Evolutionary conservation across 1,139 yeast genomes (phyloP).

Genomic region (Lodderomyces parapsilosis): DNA sequence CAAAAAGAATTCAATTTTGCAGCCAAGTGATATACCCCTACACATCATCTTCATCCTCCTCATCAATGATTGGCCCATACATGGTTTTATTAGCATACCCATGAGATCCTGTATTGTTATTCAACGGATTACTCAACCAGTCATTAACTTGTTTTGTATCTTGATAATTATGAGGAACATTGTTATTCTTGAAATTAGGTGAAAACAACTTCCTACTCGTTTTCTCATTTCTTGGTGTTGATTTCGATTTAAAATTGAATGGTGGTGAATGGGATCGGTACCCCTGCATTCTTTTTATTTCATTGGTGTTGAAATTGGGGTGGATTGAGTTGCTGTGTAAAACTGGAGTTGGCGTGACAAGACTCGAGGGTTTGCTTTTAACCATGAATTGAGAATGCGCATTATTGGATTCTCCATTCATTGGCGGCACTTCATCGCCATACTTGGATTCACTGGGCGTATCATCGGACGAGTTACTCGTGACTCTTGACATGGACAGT

Average conservation of each 20-base stretch:
- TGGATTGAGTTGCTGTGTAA: not conserved
- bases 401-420: slow-evolving; percentile 6
- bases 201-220: slow-evolving; percentile 4
- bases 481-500: slow-evolving; percentile 32
- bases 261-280: slow-evolving; percentile 38
- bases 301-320: not conserved
- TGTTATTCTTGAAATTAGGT: slow-evolving; percentile 4
- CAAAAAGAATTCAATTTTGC: not conserved
- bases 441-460: slow-evolving; percentile 15
- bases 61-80: slow-evolving; percentile 26
- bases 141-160: slow-evolving; percentile 15
- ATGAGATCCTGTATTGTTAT: slow-evolving; percentile 1
- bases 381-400: not conserved
- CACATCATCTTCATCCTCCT: slow-evolving; percentile 26
- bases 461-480: slow-evolving; percentile 43
- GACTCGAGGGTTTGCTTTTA: not conserved
- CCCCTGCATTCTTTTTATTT: not conserved
- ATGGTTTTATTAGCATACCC: slow-evolving; percentile 12
- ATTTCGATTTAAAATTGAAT: slow-evolving; percentile 22
- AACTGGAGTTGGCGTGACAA: not conserved
- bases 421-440: slow-evolving; percentile 17
- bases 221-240: not conserved
- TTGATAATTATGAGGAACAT: slow-evolving; percentile 11
- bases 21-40: not conserved
- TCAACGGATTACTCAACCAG: slow-evolving; percentile 10